Base-by-base conservation (phyloP, 495 filamentous ascomycete genomes). In the Penicillium robsamsonii region DNA sequence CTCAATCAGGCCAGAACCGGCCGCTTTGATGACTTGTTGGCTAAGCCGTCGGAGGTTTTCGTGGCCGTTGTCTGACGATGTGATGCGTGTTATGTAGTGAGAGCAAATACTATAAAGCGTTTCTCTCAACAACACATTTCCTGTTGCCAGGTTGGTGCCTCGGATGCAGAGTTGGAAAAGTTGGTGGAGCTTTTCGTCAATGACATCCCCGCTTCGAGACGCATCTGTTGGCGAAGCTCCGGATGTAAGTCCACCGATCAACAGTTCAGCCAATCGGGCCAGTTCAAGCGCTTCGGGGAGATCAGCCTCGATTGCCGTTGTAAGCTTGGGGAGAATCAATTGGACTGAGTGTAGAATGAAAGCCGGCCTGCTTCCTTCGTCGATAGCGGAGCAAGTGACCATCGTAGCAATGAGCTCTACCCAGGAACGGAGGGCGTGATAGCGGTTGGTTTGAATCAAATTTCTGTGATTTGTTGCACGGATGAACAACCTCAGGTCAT, bases 71-170 rank as follows among this genome's bases (percentile, higher is more conserved):
- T 64, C 61, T 3, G 70, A 64, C 53, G 66, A 67, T 83, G 86
- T 82, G 55, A 93, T 87, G 20, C 86, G 85, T 38, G 81, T 83
- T 50, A 96, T 79, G 65, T 96, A 96, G 18, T 87, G 83, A 65
- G 92, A 90, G 71, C 88, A 90, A 56, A 95, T 91, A 62, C 85
- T 87, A 73, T 98, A 97, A 63, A 93, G 88, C 27, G 87, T 78
- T 49, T 95, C 85, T 13, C 94, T 83, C 22, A 99, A 74, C 51
- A 82, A 74, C 29, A 87, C 72, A 62, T 83, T 86, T n/a, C 83
- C 81, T 9, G 82, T 79, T 52, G 90, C 86, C 53, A 87, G 82
- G 53, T 83, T 81, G 52, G 95, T 87, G 10, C 89, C 88, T 57
- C 82, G 80, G 20, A 96, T 75, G 49, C 87, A 89, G 27, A 90